A percentile compares a stretch with the other conserved stretches of the same genome.
Evolutionary conservation across 2,329 filamentous ascomycete genomes (phyloP).

Genomic region (Dothideomycetes sp.): DNA sequence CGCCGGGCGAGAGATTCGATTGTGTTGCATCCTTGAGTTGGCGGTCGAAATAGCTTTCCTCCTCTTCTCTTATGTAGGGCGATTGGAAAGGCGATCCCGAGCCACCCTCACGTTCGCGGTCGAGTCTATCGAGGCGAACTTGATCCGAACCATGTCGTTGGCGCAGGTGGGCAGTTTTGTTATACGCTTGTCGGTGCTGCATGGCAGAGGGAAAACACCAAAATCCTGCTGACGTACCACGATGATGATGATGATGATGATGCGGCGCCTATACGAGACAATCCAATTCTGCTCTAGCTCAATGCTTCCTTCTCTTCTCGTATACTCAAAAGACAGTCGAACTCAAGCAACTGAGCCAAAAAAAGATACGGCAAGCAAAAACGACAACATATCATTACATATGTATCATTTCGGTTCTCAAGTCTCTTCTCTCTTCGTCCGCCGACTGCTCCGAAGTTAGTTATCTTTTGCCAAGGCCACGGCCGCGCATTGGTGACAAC

Average conservation of each 20-base stretch:
- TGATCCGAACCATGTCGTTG: slow-evolving; percentile 20
- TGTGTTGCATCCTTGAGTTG: slow-evolving; percentile 4
- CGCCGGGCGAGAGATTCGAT: slow-evolving; percentile 3
- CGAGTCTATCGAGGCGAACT: background rate
- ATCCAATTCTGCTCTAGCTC: no score
- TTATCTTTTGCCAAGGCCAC: no score
- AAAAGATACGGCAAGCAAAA: no score
- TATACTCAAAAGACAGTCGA: no score
- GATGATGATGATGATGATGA: background rate
- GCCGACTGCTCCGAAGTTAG: no score
- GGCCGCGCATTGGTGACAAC: no score
- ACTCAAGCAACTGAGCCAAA: no score
- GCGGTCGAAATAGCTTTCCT: slow-evolving; percentile 13
- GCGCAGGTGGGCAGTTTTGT: slow-evolving; percentile 18
- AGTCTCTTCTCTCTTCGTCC: no score
- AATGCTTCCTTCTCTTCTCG: no score
- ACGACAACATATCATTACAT: no score
- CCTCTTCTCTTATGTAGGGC: slow-evolving; percentile 13
- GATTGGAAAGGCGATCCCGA: slow-evolving; percentile 7
- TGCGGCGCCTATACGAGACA: slow-evolving; percentile 2
- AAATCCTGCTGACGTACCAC: background rate
- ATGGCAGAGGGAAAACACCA: slow-evolving; percentile 5
- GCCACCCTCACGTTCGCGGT: slow-evolving; percentile 9
- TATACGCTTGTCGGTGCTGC: slow-evolving; percentile 9
- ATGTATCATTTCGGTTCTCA: no score